Percentiles rank a stretch among this genome's conserved stretches.
phyloP scores from a whole-genome alignment of 805 yeast species.

The Candida morakotiae region DNA sequence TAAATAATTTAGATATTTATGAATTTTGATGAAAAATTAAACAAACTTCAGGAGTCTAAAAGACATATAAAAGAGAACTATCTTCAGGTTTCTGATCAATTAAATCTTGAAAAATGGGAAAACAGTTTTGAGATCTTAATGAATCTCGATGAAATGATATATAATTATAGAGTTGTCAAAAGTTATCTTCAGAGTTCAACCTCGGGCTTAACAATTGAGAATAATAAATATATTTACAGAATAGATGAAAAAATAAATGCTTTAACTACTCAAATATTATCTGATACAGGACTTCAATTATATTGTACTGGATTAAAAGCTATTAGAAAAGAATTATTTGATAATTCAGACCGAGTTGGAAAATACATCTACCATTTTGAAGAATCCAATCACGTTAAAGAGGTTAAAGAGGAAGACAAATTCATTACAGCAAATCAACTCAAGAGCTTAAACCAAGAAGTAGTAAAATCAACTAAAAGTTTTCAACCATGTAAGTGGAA shows the following conservation, averaged over 20 bases:
- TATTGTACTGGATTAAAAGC: slow-evolving; percentile 16
- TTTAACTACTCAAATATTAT: neutral
- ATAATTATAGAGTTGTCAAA: slow-evolving; percentile 20
- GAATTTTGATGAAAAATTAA: neutral
- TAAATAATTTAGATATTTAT: too few relatives aligned
- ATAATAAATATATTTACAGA: neutral
- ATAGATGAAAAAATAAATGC: neutral
- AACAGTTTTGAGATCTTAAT: slow-evolving; percentile 15
- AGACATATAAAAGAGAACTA: neutral
- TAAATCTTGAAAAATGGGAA: slow-evolving; percentile 9
- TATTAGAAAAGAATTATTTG: slow-evolving; percentile 24
- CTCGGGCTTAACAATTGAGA: neutral
- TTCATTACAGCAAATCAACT: neutral
- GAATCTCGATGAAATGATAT: slow-evolving; percentile 23
- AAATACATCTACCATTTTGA: slow-evolving; percentile 1
- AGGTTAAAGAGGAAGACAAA: neutral
- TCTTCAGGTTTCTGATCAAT: neutral
- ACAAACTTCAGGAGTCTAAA: neutral
- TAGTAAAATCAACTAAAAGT: neutral
- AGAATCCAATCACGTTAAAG: neutral
- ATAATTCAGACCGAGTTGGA: slow-evolving; percentile 29
- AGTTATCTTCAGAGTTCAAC: slow-evolving; percentile 20
- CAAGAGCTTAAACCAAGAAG: neutral
- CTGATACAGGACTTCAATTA: neutral
- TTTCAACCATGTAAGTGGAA: neutral